Percentiles rank a stretch among this genome's conserved stretches.
Conservation (phyloP, 148 eudicot genomes). For the Arctostaphylos glauca region DNA sequence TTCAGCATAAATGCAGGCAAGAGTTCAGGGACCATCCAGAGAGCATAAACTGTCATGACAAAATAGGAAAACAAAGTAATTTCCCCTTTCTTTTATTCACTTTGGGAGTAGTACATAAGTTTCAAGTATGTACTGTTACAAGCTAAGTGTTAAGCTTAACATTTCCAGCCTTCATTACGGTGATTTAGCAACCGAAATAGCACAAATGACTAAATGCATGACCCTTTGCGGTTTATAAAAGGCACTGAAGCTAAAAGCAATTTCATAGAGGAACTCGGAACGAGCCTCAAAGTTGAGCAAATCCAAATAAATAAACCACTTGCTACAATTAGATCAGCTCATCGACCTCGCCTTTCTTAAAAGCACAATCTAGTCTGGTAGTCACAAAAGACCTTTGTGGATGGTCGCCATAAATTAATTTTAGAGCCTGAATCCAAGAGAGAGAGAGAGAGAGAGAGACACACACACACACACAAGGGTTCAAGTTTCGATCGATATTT, state of each 20-base stretch:
- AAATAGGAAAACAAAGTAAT: not conserved
- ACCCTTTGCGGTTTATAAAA: not conserved
- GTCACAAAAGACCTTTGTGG: not conserved
- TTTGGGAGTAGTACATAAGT: not conserved
- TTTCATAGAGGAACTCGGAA: not conserved
- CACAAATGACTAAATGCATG: not conserved
- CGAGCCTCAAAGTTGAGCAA: not conserved
- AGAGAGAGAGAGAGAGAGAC: not conserved
- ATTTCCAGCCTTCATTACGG: not conserved
- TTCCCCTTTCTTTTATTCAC: not conserved
- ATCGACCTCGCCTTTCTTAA: not conserved
- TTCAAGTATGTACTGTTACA: not conserved
- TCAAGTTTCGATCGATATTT: too few relatives aligned
- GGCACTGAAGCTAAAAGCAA: not conserved
- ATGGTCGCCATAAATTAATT: not conserved
- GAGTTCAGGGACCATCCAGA: constrained; percentile 88
- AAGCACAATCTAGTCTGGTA: not conserved
- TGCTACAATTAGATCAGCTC: not conserved
- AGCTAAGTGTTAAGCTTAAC: not conserved
- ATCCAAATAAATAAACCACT: not conserved
- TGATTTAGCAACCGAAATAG: not conserved
- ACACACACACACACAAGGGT: too few relatives aligned
- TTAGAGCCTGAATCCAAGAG: not conserved
- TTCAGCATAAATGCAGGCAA: constrained; percentile 78
- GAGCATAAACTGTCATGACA: constrained; percentile 72